Conservation (phyloP, 2,329 filamentous ascomycete species). For the Metarhizium sp. region DNA sequence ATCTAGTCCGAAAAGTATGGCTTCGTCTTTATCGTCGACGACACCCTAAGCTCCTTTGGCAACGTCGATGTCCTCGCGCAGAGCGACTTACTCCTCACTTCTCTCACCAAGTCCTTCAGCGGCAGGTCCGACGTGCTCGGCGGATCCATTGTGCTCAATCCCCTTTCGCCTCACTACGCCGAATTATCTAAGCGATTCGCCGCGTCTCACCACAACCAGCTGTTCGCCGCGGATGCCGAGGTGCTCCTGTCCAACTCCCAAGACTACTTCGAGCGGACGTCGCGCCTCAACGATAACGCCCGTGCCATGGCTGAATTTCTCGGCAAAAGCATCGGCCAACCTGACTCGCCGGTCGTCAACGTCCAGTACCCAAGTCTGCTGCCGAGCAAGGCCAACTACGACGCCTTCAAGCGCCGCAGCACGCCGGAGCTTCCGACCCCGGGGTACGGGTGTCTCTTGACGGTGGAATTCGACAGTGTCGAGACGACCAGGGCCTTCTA, state of each 20-base stretch:
- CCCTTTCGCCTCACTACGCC: conserved; percentile 30
- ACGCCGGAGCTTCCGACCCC: conserved; percentile 36
- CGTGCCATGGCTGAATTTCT: conserved; percentile 31
- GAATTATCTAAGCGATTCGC: conserved; percentile 22
- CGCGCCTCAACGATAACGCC: conserved; percentile 33
- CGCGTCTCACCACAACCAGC: conserved; percentile 30
- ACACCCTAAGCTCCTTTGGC: conserved; percentile 36
- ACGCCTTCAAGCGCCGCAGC: conserved; percentile 25
- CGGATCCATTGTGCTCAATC: conserved; percentile 41
- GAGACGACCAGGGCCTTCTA: conserved; percentile 36
- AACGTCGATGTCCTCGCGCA: conserved; percentile 40
- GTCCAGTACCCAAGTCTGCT: conserved; percentile 36
- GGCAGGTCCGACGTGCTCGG: conserved; percentile 47
- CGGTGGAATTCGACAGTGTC: conserved; percentile 37
- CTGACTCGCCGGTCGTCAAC: conserved; percentile 24
- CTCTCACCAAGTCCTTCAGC: conserved; percentile 49
- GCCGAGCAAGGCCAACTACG: conserved; percentile 20
- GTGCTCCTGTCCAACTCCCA: conserved; percentile 35
- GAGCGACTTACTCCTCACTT: conserved; percentile 41
- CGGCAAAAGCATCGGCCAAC: conserved; percentile 14
- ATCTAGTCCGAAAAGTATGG: conserved; percentile 29
- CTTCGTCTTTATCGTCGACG: conserved; percentile 38
- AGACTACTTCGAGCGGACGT: conserved; percentile 30
- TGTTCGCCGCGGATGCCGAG: conserved; percentile 36
- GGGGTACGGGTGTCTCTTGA: conserved; percentile 46